Percentiles rank a stretch among this genome's conserved stretches.
phyloP scores from a whole-genome alignment of 371 early-diverging fungal genomes.

The Fennellomyces sp. region DNA sequence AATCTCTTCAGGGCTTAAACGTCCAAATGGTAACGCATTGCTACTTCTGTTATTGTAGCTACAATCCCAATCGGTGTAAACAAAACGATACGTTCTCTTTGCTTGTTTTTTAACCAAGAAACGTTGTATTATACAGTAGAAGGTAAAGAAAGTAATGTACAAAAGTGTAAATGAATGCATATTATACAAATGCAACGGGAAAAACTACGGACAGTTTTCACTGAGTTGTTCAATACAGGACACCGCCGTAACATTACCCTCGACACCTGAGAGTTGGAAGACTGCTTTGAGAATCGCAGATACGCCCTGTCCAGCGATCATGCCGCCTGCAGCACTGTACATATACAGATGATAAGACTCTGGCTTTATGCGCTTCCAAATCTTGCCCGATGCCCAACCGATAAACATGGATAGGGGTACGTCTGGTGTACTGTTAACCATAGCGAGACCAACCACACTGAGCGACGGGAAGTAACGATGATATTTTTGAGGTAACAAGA shows the following conservation, averaged over 20 bases:
- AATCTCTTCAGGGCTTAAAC: too few species aligned
- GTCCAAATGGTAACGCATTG: too few species aligned
- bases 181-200: too few species aligned
- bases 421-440: constrained; percentile 64
- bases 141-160: not conserved
- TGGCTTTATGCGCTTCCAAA: constrained; percentile 56
- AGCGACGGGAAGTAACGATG: constrained; percentile 62
- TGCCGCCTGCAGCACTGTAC: constrained; percentile 68
- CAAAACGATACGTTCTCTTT: too few species aligned
- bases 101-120: too few species aligned
- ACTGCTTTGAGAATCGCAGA: constrained; percentile 67
- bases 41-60: too few species aligned
- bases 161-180: not conserved
- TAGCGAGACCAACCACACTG: constrained; percentile 71
- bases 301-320: constrained; percentile 79
- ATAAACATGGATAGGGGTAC: constrained; percentile 64
- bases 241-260: constrained; percentile 21
- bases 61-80: too few species aligned
- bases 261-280: constrained; percentile 44
- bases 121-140: too few species aligned
- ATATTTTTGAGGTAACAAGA: constrained; percentile 54
- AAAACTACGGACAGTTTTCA: constrained; percentile 43
- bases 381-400: constrained; percentile 53
- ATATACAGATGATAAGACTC: constrained; percentile 46
- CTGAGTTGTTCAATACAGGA: constrained; percentile 35